Conservation (phyloP, 2,329 filamentous ascomycete genomes). For the Microascus cirrosus region DNA sequence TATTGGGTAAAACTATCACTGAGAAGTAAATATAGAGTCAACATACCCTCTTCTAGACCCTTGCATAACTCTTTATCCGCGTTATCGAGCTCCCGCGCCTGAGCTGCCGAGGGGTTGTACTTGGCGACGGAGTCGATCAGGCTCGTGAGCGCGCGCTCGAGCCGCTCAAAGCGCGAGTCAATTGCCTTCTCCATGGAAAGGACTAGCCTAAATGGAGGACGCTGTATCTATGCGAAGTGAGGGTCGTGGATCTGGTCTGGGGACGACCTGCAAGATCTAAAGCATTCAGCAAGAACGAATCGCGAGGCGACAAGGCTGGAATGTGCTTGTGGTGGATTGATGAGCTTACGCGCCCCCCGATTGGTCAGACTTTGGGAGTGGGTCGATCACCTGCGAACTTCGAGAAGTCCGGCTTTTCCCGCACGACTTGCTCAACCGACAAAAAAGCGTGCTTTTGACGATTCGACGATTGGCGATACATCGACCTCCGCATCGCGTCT, state of each 20-base stretch:
- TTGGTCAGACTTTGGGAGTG: not conserved
- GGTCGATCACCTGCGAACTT: not conserved
- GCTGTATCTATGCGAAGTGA: not conserved
- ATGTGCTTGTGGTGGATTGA: not conserved
- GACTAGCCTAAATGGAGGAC: no score
- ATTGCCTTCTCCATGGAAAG: conserved; percentile 49
- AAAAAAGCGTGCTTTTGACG: conserved; percentile 17
- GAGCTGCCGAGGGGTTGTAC: conserved; percentile 62
- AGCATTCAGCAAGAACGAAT: not conserved
- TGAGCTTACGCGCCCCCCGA: conserved; percentile 8
- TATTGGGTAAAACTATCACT: no score
- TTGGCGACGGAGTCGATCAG: conserved; percentile 73
- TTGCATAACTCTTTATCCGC: conserved; percentile 59
- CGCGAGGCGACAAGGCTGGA: conserved; percentile 1
- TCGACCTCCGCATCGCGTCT: conserved; percentile 13
- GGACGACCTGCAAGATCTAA: not conserved
- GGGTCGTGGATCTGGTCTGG: not conserved
- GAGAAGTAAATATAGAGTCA: not conserved
- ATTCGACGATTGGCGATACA: conserved; percentile 13
- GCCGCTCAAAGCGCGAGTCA: conserved; percentile 51
- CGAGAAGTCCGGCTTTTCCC: conserved; percentile 1
- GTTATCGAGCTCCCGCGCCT: conserved; percentile 56
- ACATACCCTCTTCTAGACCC: conserved; percentile 53
- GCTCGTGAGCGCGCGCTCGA: conserved; percentile 55
- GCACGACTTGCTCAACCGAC: conserved; percentile 6